Percentiles rank a stretch among this genome's conserved stretches.
Conservation (phyloP, 306 rosid genomes). For the Trifolium fragiferum region DNA sequence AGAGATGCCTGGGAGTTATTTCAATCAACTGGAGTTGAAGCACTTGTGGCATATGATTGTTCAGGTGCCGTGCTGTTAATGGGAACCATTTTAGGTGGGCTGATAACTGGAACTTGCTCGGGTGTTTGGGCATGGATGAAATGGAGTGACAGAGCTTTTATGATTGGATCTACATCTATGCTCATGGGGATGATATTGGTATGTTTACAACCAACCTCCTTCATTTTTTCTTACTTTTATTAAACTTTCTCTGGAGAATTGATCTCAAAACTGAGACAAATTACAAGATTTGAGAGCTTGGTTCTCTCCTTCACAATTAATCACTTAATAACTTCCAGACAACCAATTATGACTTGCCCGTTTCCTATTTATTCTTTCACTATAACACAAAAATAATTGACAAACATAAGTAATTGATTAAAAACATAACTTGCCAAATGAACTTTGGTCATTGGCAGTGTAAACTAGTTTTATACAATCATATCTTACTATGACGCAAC, state of each 20-base stretch:
- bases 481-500: background rate
- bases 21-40: constrained; percentile 97
- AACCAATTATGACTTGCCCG: background rate
- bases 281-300: background rate
- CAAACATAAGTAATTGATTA: background rate
- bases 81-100: constrained; percentile 89
- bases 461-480: background rate
- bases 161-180: constrained; percentile 94
- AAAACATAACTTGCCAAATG: background rate
- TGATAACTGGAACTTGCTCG: constrained; percentile 89
- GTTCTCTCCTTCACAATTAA: background rate
- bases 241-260: too few relatives aligned
- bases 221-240: background rate
- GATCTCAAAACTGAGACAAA: too few relatives aligned
- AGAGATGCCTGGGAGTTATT: constrained; percentile 99
- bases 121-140: constrained; percentile 93
- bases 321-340: background rate
- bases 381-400: background rate
- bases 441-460: too few relatives aligned
- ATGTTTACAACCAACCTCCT: constrained; percentile 42
- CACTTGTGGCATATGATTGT: constrained; percentile 91
- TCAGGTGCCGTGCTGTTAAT: constrained; percentile 93
- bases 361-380: background rate
- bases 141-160: constrained; percentile 74
- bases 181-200: constrained; percentile 99